These are phyloP conservation scores for Monosporozyma aerobia DNA, from an alignment of 805 yeast species.

Conservation along the genomic window DNA sequence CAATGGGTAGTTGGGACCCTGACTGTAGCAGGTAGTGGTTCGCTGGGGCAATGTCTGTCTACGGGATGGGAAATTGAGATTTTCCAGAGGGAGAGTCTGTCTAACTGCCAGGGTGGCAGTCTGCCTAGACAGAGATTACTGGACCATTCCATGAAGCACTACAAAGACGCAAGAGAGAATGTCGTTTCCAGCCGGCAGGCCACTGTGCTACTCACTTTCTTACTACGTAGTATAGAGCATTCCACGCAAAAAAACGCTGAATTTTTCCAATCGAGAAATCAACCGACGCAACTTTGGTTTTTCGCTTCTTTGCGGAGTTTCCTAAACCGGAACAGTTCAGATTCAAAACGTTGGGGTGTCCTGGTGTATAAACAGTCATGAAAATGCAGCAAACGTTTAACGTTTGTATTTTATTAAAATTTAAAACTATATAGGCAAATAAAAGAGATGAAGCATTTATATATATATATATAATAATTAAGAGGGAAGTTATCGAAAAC, in stretches of 20 bases:
- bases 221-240: too few species aligned
- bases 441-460: background rate
- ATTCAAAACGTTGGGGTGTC: background rate
- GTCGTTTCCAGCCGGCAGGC: too few species aligned
- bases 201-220: too few species aligned
- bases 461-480: background rate
- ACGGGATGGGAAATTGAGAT: background rate
- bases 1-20: background rate
- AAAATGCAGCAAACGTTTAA: background rate
- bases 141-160: too few species aligned
- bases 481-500: background rate
- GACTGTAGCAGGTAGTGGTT: background rate
- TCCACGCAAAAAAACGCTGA: too few species aligned
- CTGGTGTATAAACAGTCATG: background rate
- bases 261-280: too few species aligned
- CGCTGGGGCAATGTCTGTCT: background rate
- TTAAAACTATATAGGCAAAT: background rate
- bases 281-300: too few species aligned
- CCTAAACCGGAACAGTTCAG: too few species aligned
- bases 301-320: too few species aligned
- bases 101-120: too few species aligned
- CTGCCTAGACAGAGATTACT: too few species aligned
- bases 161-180: too few species aligned
- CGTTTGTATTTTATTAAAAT: background rate
- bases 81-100: background rate